Conservation (phyloP, 805 yeast species). For the Saturnispora sekii region DNA sequence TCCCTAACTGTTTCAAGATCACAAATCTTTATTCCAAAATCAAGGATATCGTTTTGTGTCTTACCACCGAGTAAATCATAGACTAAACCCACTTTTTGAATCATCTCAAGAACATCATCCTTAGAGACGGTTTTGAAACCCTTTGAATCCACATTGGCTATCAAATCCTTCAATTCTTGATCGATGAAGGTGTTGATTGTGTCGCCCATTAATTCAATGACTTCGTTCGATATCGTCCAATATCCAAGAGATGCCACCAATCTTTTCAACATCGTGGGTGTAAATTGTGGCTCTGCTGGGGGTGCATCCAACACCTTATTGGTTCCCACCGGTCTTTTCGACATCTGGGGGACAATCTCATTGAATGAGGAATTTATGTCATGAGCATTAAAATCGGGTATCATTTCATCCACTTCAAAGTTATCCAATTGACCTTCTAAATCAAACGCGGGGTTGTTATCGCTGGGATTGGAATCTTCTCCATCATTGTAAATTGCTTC, state of each 20-base stretch:
- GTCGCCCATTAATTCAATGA: conserved; percentile 17
- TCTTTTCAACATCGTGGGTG: not conserved
- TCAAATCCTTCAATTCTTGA: conserved; percentile 28
- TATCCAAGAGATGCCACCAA: not conserved
- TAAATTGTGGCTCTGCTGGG: not conserved
- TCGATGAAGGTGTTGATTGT: conserved; percentile 29
- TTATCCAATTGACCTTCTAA: conserved; percentile 21
- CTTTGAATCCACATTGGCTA: conserved; percentile 27
- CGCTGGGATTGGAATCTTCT: not conserved
- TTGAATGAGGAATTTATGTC: too few species aligned
- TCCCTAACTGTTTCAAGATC: conserved; percentile 12
- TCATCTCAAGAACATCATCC: conserved; percentile 27
- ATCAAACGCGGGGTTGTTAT: not conserved
- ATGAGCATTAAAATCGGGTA: not conserved
- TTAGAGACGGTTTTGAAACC: conserved; percentile 23
- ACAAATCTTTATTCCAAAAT: conserved; percentile 9
- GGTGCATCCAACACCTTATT: too few species aligned
- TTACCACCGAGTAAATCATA: conserved; percentile 10
- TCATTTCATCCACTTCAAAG: conserved; percentile 11
- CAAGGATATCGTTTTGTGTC: conserved; percentile 8
- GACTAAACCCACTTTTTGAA: conserved; percentile 23
- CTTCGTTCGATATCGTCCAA: conserved; percentile 10
- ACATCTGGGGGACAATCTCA: too few species aligned
- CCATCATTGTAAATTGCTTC: conserved; percentile 25
- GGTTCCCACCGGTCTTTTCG: too few species aligned